Percentiles rank a stretch among this genome's conserved stretches.
These are phyloP conservation scores for Scheffersomyces ergatensis DNA, from an alignment of 805 yeast genomes.

Conservation along the genomic window DNA sequence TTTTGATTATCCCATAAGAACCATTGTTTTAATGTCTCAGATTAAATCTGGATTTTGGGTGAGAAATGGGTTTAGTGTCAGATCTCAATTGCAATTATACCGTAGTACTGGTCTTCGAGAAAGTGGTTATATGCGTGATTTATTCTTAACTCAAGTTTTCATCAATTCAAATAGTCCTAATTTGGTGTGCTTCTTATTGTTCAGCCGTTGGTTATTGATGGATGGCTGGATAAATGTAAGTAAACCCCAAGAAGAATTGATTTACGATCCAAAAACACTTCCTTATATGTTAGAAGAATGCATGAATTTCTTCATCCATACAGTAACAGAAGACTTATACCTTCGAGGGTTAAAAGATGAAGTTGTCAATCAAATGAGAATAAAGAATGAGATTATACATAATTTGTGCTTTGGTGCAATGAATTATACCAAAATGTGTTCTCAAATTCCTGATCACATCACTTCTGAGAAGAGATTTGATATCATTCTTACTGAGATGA, in stretches of 20 bases:
- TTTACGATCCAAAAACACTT: constrained; percentile 46
- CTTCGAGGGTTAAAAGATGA: constrained; percentile 48
- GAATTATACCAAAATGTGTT: constrained; percentile 67
- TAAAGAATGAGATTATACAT: constrained; percentile 76
- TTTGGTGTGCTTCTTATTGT: constrained; percentile 51
- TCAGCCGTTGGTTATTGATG: constrained; percentile 68
- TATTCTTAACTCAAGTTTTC: constrained; percentile 69
- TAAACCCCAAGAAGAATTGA: constrained; percentile 9
- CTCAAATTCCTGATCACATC: constrained; percentile 73
- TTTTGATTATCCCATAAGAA: constrained; percentile 75
- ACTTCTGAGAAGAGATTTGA: constrained; percentile 74
- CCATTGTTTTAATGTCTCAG: constrained; percentile 76
- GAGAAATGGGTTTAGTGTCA: constrained; percentile 81
- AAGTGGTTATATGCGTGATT: constrained; percentile 75
- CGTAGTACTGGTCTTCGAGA: constrained; percentile 78
- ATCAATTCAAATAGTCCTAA: constrained; percentile 51
- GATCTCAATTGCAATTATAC: constrained; percentile 77
- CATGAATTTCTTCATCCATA: constrained; percentile 60
- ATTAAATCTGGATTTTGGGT: constrained; percentile 92
- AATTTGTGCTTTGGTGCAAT: constrained; percentile 73
- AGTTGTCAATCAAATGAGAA: constrained; percentile 47
- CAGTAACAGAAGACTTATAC: constrained; percentile 66
- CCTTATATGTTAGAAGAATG: constrained; percentile 79
- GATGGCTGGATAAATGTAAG: constrained; percentile 21
- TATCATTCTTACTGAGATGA: constrained; percentile 30